Evolutionary conservation across 331 rosid genomes (phyloP).

Genomic region (Pyrus hybrid): DNA sequence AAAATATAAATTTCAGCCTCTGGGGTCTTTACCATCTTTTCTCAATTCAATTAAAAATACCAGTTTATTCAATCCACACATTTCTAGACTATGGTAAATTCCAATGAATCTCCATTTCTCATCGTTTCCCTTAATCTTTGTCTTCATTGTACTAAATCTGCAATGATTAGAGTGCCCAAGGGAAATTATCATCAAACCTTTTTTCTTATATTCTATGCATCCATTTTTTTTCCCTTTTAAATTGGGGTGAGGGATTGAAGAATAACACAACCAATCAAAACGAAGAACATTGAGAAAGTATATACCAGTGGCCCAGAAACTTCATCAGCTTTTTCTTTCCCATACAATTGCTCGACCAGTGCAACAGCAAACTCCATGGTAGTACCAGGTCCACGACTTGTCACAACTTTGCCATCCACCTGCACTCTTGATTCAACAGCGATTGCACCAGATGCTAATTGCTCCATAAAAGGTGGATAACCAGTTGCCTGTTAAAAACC

Average conservation of each 20-base stretch:
- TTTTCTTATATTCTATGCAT: not conserved
- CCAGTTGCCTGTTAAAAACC: constrained; percentile 65
- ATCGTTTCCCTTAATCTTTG: not conserved
- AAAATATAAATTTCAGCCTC: not conserved
- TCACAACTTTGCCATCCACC: constrained; percentile 68
- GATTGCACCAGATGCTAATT: constrained; percentile 52
- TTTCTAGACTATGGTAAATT: not conserved
- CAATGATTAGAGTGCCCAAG: no score
- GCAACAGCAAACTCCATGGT: constrained; percentile 76
- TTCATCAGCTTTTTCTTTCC: constrained; percentile 80
- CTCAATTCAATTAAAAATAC: not conserved
- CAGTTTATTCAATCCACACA: not conserved
- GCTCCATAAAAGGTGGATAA: constrained; percentile 72
- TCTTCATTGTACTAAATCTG: not conserved
- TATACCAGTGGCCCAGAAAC: constrained; percentile 51
- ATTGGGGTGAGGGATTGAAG: not conserved
- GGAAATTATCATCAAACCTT: no score
- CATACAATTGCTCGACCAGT: constrained; percentile 69
- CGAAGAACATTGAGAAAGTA: not conserved
- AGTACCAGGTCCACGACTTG: constrained; percentile 90
- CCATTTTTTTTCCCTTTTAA: not conserved
- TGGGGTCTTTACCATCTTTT: not conserved
- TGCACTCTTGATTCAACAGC: constrained; percentile 84
- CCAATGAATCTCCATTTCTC: not conserved
- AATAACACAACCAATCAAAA: not conserved